These are phyloP conservation scores for Vitis cinerea DNA, from an alignment of 164 flowering plant genomes.

Conservation along the genomic window DNA sequence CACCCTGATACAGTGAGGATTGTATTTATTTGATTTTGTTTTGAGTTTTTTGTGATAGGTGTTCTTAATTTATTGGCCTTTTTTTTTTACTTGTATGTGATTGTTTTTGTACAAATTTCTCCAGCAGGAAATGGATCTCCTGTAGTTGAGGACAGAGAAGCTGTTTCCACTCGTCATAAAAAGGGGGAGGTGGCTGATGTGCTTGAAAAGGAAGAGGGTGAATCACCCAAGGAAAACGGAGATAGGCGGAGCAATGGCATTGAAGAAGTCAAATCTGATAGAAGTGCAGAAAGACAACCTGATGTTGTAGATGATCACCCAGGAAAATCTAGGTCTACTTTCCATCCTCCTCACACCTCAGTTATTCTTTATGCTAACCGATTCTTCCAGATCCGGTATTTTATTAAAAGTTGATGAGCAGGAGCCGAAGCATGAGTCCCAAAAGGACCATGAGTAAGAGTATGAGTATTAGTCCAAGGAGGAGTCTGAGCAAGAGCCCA, in stretches of 20 bases:
- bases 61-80: neutral
- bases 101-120: neutral
- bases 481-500: constrained; percentile 64
- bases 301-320: constrained; percentile 74
- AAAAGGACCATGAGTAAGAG: constrained; percentile 68
- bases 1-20: no score
- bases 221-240: constrained; percentile 70
- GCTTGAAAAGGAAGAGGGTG: constrained; percentile 39
- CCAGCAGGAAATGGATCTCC: constrained; percentile 41
- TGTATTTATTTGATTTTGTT: no score
- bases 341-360: constrained; percentile 37
- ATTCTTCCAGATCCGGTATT: constrained; percentile 43
- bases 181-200: constrained; percentile 34
- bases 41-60: neutral
- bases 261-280: constrained; percentile 43
- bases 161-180: constrained; percentile 23
- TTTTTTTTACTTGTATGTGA: neutral
- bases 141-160: constrained; percentile 32
- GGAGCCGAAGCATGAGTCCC: constrained; percentile 86
- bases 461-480: constrained; percentile 79
- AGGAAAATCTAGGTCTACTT: constrained; percentile 78
- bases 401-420: constrained; percentile 58
- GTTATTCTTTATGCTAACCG: constrained; percentile 42
- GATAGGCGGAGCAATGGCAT: constrained; percentile 60
- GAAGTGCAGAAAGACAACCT: constrained; percentile 62